Evolutionary conservation across 2,329 filamentous ascomycete genomes (phyloP), one percentile per base, ranked within the genome.

Genomic region (Aspergillus thermomutatus): DNA sequence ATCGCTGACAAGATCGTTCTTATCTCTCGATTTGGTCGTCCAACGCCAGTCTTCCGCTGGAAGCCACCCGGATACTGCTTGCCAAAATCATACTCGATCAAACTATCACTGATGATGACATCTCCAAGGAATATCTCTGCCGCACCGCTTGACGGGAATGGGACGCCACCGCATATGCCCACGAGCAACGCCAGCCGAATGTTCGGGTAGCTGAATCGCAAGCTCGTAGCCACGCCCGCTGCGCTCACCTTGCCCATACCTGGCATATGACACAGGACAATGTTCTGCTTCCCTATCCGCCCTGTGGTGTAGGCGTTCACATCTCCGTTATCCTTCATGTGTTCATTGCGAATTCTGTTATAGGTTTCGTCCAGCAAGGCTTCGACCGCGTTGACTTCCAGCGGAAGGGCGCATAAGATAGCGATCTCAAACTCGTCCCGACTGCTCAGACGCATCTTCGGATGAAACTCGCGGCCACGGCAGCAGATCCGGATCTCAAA

Each of bases 1-100:
- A 41, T 2, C 14, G 6, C 19, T n/a, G 37, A 14, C 17, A n/a
- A 21, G 3, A 41, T 8, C 6, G 37, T 7, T n/a, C 37, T 41
- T 41, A 41, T 41, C 17, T 19, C 37, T 4, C 17, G 10, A n/a
- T 41, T 41, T 14, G 37, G 37, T 21, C 62, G 19, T 5, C 49
- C 43, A 11, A 49, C 9, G 3, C 46, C 53, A 28, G 57, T 50
- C 49, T 68, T 69, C 17, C 52, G 54, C 11, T 59, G 19, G 34
- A 73, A 69, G 9, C 45, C 52, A 9, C 61, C 52, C 0, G 60
- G 55, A 49, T 68, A 67, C 41, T 66, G 64, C 31, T 60, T 52
- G 1, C 70, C 72, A 49, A 67, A 65, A 55, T 73, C 68, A 47
- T 63, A 69, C 43, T 71, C 62, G 9, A 69, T 49, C 11, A 73